Conservation (phyloP, 345 rosid species). For the Eucalyptus curtisii region DNA sequence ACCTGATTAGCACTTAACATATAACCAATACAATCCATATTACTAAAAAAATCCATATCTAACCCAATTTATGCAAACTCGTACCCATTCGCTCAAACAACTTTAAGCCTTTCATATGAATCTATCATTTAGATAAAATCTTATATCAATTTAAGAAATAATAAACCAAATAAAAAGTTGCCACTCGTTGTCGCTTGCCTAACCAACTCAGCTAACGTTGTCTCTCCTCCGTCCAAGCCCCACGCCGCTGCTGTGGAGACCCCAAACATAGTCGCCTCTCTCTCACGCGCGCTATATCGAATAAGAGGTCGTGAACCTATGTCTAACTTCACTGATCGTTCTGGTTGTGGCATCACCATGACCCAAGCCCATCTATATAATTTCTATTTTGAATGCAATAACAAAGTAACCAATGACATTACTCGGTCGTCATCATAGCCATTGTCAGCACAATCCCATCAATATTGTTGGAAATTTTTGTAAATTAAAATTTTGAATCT, state of each 20-base stretch:
- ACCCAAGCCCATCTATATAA: background rate
- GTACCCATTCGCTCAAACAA: background rate
- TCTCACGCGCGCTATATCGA: too few species aligned
- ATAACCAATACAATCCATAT: background rate
- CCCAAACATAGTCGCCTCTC: background rate
- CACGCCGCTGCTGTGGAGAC: background rate
- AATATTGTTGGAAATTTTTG: background rate
- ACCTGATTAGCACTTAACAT: background rate
- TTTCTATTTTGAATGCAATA: background rate
- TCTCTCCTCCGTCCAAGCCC: background rate
- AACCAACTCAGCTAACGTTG: background rate
- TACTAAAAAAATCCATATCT: background rate
- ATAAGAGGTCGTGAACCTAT: background rate
- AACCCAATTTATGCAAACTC: background rate
- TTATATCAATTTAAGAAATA: background rate
- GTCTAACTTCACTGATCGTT: background rate
- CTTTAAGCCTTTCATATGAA: background rate
- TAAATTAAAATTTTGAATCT: background rate
- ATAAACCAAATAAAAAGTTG: background rate
- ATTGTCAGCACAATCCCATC: background rate
- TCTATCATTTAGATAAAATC: too few species aligned
- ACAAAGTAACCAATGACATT: background rate
- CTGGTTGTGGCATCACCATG: background rate
- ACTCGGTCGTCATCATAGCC: background rate
- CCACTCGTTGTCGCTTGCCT: background rate